These are phyloP conservation scores for Xylaria venustula DNA, from an alignment of 495 filamentous ascomycete genomes.

Conservation along the genomic window DNA sequence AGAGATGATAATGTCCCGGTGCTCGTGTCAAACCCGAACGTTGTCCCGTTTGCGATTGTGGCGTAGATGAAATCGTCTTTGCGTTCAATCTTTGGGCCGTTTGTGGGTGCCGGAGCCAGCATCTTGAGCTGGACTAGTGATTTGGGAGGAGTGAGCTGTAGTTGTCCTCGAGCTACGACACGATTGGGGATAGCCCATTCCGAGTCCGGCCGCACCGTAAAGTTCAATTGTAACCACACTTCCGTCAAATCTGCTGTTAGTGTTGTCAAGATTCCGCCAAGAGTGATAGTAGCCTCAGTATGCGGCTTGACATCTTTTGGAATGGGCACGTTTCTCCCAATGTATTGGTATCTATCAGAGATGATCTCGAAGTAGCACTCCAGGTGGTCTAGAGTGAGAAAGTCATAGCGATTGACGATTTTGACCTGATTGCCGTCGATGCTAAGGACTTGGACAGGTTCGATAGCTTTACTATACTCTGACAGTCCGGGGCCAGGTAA, in stretches of 20 bases:
- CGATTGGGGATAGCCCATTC: constrained; percentile 48
- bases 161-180: constrained; percentile 52
- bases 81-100: constrained; percentile 16
- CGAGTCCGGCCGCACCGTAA: constrained; percentile 30
- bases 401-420: constrained; percentile 56
- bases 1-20: constrained; percentile 40
- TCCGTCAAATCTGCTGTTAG: constrained; percentile 18
- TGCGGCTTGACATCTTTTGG: constrained; percentile 38
- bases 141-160: constrained; percentile 34
- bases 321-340: constrained; percentile 30
- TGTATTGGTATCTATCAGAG: constrained; percentile 30
- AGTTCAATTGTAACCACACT: constrained; percentile 47
- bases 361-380: constrained; percentile 46
- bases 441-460: constrained; percentile 53
- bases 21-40: constrained; percentile 44
- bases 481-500: constrained; percentile 57
- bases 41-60: constrained; percentile 21
- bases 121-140: constrained; percentile 27
- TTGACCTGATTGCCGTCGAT: constrained; percentile 32
- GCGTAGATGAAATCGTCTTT: constrained; percentile 29
- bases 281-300: constrained; percentile 29
- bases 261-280: constrained; percentile 14
- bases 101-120: constrained; percentile 3
- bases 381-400: constrained; percentile 50
- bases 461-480: constrained; percentile 66